Base-by-base conservation (phyloP, 495 filamentous ascomycete species). In the Immersiella caudata region DNA sequence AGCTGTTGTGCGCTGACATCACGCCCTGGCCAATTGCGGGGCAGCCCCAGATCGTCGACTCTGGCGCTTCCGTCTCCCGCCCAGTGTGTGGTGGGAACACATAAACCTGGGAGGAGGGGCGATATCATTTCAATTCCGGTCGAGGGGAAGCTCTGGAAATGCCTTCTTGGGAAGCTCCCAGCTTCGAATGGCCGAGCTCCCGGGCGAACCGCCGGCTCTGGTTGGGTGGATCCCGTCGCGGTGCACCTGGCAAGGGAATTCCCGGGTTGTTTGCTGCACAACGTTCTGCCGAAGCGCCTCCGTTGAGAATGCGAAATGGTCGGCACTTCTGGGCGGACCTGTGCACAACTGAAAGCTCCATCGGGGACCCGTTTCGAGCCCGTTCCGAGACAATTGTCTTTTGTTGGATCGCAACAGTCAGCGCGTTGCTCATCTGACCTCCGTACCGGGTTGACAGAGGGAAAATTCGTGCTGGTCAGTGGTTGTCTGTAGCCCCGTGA, bases 201-300 rank as follows among this genome's bases (percentile, higher is more conserved):
- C 35, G 60, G 22, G 26, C 1, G 35, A 50, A 24, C 29, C 35
- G 27, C 36, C 20, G 60, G 20, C 7, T 62, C 20, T 62, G 60
- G 60, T 62, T 62, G 60, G 60, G 35, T 33, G 36, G 36, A 59
- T 33, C 16, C 26, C 24, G 24, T 59, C 24, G 56, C 56, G 56
- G 16, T 3, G 35, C n/a, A 7, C 4, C 20, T 50, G 60, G 69
- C 72, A 75, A 71, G 70, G 69, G 70, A 75, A 73, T 75, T 75
- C 67, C 71, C 73, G 73, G 73, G 73, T 70, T 62, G 67, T 16
- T 55, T 55, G 60, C 6, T 60, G 66, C 64, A 65, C 20, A 55
- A 6, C 22, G 52, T 49, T 67, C 29, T 67, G 56, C 65, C 64
- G 64, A 49, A 27, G 46, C 21, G 65, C 25, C 62, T 5, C 16